Base-by-base conservation (phyloP, 2,329 filamentous ascomycete genomes). In the Exophiala dermatitidis region DNA sequence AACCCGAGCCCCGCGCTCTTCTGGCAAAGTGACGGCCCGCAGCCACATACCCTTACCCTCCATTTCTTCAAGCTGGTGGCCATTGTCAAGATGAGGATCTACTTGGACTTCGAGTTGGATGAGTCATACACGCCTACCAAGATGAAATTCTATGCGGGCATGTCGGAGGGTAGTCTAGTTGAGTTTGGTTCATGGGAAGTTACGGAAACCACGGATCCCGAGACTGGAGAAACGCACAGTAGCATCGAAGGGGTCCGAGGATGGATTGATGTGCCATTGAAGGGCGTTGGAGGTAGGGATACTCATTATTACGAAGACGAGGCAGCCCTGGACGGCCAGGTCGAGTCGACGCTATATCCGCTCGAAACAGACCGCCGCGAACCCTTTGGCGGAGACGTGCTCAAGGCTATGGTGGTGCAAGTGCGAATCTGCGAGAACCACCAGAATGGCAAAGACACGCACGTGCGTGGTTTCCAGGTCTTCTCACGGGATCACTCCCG, bases 381-480 rank as follows among this genome's bases (percentile, higher is more conserved):
- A 48, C 30, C 26, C 38, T 37, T 52, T 9, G 83, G 82, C 64
- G 85, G 79, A 38, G 86, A 84, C 63, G 86, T 90, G 1, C 79
- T 97, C 12, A 83, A 90, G 56, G 90, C 88, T 10, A 95, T 91
- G 72, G 82, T 97, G 31, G 78, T 98, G 30, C 90, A 97, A 69
- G 84, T 97, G 65, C 84, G 87, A 61, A 85, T 98, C 46, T 80
- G 91, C 48, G 93, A 97, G 72, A 98, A 98, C 66, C 93, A 98
- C 69, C 93, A 98, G 72, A 98, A 98, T 68, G 93, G 93, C 60
- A 98, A 98, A 69, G 93, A 98, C 68, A 98, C 93, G n/a, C 93
- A 98, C 74, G 79, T 98, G 28, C 80, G 93, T 10, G 91, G 90
- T 1, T 80, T 98, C 69, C 94, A 95, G 72, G 85, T 97, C 6